Base-by-base conservation (phyloP, 176 grass and related monocot genomes). In the Guadua angustifolia region DNA sequence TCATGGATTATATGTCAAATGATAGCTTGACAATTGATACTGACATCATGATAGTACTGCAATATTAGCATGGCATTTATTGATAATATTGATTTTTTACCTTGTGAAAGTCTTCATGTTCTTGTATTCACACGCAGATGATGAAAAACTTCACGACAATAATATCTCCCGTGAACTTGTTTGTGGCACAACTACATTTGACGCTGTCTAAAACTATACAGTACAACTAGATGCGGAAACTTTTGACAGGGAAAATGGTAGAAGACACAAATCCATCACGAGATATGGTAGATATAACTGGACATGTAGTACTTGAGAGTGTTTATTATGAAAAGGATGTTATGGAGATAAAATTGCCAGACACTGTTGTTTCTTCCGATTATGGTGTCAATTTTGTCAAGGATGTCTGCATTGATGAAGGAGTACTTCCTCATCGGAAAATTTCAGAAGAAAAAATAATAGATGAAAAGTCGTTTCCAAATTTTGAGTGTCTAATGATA, bases 401-500 rank as follows among this genome's bases (percentile, higher is more conserved):
- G 75, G 94, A 97, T 88, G 90, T 97, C 59, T 90, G 94, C 77
- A 73, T 97, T 68, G 94, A 97, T 82, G 91, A 87, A 29, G 84
- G 87, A 40, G 25, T 36, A 38, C 52, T 43, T 78, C 61, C 78
- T 81, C 57, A 66, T 68, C 18, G n/a, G 65, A 84, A 77, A 32
- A 73, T 59, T 77, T 78, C 77, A 55, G 71, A 65, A 77, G 49
- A 87, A 78, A 89, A 89, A 32, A 7, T 29, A 80, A 49, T 75
- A 67, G 80, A 84, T 40, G 73, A 44, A 57, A 83, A 69, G n/a
- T 53, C 45, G 33, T 65, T 40, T 58, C 80, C 56, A 42, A 81
- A 79, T 17, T 84, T 87, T 53, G 52, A 75, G 15, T 32, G 26
- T 44, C 65, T 75, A 51, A 66, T 84, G 71, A 62, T 62, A 33